A percentile compares a stretch with the other conserved stretches of the same genome.
These are phyloP conservation scores for Aureobasidium sp. DNA, from an alignment of 2,329 filamentous ascomycete species.

Conservation along the genomic window DNA sequence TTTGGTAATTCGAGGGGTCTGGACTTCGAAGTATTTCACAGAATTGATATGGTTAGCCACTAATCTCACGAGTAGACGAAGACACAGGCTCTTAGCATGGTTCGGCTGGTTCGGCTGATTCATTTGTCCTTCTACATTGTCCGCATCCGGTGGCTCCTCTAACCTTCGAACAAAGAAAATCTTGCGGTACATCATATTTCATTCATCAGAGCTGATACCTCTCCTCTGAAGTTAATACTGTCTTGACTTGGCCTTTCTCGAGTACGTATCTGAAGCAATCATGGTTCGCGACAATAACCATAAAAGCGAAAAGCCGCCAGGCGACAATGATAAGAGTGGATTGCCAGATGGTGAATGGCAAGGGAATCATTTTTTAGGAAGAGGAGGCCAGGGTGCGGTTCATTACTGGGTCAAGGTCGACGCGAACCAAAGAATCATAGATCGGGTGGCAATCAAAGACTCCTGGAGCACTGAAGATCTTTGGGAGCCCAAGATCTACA, in stretches of 20 bases:
- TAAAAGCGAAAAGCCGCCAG: neutral
- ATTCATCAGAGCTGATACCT: neutral
- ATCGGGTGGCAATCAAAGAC: constrained; percentile 6
- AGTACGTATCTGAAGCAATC: neutral
- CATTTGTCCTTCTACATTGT: neutral
- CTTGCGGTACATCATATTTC: neutral
- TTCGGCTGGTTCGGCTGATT: neutral
- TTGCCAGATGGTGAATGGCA: neutral
- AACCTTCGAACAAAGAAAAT: neutral
- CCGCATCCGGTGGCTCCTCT: neutral
- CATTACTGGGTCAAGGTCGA: neutral
- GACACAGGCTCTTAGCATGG: neutral
- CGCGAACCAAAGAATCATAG: neutral
- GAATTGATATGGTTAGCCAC: neutral
- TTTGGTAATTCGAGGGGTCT: too few species aligned
- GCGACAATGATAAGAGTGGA: neutral
- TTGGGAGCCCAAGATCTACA: neutral
- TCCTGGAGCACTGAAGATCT: neutral
- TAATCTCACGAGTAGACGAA: neutral
- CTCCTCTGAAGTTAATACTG: neutral
- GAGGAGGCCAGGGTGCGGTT: neutral
- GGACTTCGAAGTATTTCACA: neutral
- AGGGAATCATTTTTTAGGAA: neutral
- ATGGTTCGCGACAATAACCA: neutral
- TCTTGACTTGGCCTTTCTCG: too few species aligned